A percentile compares a stretch with the other conserved stretches of the same genome.
Evolutionary conservation across 2,329 filamentous ascomycete species (phyloP).

Genomic region (Neonectria sp.): DNA sequence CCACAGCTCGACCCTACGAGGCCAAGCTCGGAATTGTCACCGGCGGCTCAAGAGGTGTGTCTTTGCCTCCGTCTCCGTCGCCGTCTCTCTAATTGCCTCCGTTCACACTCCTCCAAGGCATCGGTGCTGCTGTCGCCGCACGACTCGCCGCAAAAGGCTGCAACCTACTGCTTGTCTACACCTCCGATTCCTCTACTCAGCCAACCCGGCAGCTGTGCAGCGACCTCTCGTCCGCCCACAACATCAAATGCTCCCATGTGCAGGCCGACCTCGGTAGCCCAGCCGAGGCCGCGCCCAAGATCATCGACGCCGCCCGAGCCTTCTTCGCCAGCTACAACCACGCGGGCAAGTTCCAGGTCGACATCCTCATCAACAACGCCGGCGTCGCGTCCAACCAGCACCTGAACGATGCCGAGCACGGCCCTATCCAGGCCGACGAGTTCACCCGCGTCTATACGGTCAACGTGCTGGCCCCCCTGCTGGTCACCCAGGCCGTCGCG

Average conservation of each 20-base stretch:
- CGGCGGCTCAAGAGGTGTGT: slow-evolving; percentile 53
- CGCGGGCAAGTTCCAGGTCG: slow-evolving; percentile 63
- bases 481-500: slow-evolving; percentile 81
- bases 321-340: slow-evolving; percentile 47
- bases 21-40: slow-evolving; percentile 54
- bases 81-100: neutral
- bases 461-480: slow-evolving; percentile 86
- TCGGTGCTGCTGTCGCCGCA: slow-evolving; percentile 71
- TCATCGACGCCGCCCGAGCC: slow-evolving; percentile 48
- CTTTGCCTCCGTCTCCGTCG: neutral
- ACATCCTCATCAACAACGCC: slow-evolving; percentile 92
- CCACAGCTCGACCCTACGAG: slow-evolving; percentile 47
- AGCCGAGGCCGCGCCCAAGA: slow-evolving; percentile 43
- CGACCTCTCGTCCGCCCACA: slow-evolving; percentile 62
- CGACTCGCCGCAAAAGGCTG: slow-evolving; percentile 74
- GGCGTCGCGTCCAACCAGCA: slow-evolving; percentile 78
- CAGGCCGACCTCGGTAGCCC: slow-evolving; percentile 51
- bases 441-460: slow-evolving; percentile 82
- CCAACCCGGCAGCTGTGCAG: slow-evolving; percentile 63
- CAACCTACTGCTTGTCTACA: slow-evolving; percentile 73
- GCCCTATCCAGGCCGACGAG: slow-evolving; percentile 70
- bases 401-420: slow-evolving; percentile 68
- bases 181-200: slow-evolving; percentile 67
- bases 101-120: slow-evolving; percentile 60
- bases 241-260: slow-evolving; percentile 47